Evolutionary conservation across 192 early-diverging fungal species (phyloP).

Genomic region (Paraglomus occultum): DNA sequence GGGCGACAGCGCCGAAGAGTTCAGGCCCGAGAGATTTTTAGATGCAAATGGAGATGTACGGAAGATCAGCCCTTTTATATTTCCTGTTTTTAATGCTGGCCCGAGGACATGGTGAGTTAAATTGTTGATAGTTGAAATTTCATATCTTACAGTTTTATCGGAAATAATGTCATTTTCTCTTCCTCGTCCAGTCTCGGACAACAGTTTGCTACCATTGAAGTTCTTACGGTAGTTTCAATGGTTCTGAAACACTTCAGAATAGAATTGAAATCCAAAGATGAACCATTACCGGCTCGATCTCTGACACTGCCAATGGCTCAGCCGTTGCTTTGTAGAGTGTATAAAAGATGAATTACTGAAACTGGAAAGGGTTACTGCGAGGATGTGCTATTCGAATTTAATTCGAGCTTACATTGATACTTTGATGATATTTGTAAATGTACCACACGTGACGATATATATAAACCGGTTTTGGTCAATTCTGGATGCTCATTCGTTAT

Average conservation of each 20-base stretch:
- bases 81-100: constrained; percentile 57
- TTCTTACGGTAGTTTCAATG: constrained; percentile 34
- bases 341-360: background rate
- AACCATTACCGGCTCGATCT: constrained; percentile 29
- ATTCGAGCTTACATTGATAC: too few species aligned
- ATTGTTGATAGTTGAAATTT: background rate
- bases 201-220: constrained; percentile 42
- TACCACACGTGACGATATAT: too few species aligned
- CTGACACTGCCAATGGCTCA: constrained; percentile 43
- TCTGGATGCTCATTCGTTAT: too few species aligned
- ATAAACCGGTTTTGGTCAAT: too few species aligned
- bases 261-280: constrained; percentile 31
- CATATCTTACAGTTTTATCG: too few species aligned
- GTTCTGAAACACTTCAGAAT: constrained; percentile 39
- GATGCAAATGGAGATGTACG: constrained; percentile 32
- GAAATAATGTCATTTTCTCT: too few species aligned
- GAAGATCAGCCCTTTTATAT: constrained; percentile 44
- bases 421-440: too few species aligned
- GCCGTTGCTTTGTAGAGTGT: constrained; percentile 38
- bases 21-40: constrained; percentile 67
- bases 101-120: constrained; percentile 43
- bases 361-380: too few species aligned
- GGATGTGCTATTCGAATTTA: too few species aligned
- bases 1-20: constrained; percentile 63
- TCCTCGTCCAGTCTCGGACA: constrained; percentile 34